Evolutionary conservation across 306 rosid species (phyloP), one percentile per base, ranked within the genome.

Genomic region (Sophora flavescens): DNA sequence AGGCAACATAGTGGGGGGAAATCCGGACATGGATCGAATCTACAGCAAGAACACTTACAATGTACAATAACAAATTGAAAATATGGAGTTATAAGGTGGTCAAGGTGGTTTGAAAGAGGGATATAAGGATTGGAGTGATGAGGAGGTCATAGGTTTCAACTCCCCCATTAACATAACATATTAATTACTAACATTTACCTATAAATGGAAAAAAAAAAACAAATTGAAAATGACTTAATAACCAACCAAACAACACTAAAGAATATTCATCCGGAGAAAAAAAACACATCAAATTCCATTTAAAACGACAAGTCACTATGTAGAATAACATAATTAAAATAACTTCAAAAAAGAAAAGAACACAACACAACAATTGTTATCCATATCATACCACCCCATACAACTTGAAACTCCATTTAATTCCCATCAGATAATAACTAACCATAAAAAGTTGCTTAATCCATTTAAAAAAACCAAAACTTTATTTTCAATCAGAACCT

Each of bases 401-500:
- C 48, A 42, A 42, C 48, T 42, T 42, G 8, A 52, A 52, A 52
- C 9, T 53, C 60, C 60, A 53, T 53, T 53, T 53, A 22, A 3
- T 11, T 45, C 3, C 52, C 52, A 13, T 45, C 5, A 11, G 52
- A 45, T 45, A 44, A 44, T 11, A 45, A 45, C 4, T 3, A 45
- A 45, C 28, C 4, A 52, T 6, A 3, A 6, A 52, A 18, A 54
- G 3, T 17, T 16, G 30, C 60, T 32, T 2, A 16, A 54, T 50
- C n/a, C 56, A 12, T 47, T 0, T 7, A 11, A 6, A 7, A 9
- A n/a, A 7, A 18, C 1, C 11, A 12, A 47, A 35, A 16, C 4
- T 10, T 28, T n/a, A 12, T 51, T 12, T 47, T 47, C 4, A 82
- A 38, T 81, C 63, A 52, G 68, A n/a, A 71, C 58, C 63, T 36